Conservation (phyloP, 140 eudicot species). For the Anethum foeniculum region DNA sequence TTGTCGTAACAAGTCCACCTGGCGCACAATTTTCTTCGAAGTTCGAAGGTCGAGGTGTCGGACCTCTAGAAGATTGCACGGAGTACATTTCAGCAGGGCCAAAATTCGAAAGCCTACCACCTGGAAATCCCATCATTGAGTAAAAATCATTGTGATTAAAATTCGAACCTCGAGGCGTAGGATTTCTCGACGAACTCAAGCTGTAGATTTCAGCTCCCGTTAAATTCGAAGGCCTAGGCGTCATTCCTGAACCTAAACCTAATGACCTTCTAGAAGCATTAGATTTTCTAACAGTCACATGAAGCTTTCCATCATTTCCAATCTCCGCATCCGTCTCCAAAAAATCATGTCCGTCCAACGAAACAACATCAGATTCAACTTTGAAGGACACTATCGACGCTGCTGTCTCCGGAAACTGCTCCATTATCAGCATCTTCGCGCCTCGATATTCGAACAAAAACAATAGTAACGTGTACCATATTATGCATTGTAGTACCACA, state of each 20-base stretch:
- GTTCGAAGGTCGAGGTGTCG: constrained; percentile 82
- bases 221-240: constrained; percentile 77
- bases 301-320: constrained; percentile 82
- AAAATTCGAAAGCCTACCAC: constrained; percentile 74
- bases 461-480: constrained; percentile 72
- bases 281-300: constrained; percentile 78
- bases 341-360: constrained; percentile 75
- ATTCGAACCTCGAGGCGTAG: constrained; percentile 78
- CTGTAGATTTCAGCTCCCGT: constrained; percentile 94
- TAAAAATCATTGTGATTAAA: constrained; percentile 75
- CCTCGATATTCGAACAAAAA: constrained; percentile 82
- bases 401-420: constrained; percentile 86
- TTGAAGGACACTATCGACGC: constrained; percentile 74
- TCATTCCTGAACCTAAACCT: constrained; percentile 42
- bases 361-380: constrained; percentile 85
- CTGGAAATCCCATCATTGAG: constrained; percentile 90
- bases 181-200: constrained; percentile 39
- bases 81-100: constrained; percentile 82
- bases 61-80: constrained; percentile 91
- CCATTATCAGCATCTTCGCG: constrained; percentile 67
- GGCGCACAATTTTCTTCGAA: constrained; percentile 78
- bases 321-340: constrained; percentile 80
- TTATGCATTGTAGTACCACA: constrained; percentile 82
- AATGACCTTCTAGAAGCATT: constrained; percentile 72
- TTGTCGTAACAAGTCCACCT: constrained; percentile 25